Evolutionary conservation across 2,329 filamentous ascomycete genomes (phyloP), one percentile per base, ranked within the genome.

Genomic region (Cladosporium cucumerinum): DNA sequence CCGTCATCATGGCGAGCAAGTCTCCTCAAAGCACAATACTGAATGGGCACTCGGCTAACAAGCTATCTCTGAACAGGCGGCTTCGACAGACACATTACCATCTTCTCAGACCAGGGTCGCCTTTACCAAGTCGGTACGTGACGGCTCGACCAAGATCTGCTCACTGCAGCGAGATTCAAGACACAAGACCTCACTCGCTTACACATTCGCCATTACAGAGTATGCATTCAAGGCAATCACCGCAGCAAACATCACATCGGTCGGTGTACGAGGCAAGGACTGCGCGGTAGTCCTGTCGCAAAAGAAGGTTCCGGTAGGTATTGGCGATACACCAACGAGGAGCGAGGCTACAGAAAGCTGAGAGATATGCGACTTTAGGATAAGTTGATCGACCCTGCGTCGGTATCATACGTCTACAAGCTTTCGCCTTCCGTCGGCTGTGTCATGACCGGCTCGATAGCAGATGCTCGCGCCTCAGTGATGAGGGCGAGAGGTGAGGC

Each of bases 221-320:
- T 99, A 99, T 94, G 95, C 95, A 74, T 99, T 99, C 89, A 99
- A 99, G 85, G 95, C 95, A 66, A 99, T 99, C 82, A 99, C 95
- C 72, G 94, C 95, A 67, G 95, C 95, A 72, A 98, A 98, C 81
- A 98, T 99, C 83, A 99, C 96, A 85, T 95, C 95, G 67, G 87
- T 99, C 79, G 95, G 95, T 73, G 88, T 99, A 72, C 87, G 93
- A 77, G 95, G 95, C 80, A 99, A 99, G 86, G 87, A 95, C 82
- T 98, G 94, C 76, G 95, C 95, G 36, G 95, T 99, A 52, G 92
- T 99, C 61, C 84, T 99, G 78, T 98, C 95, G 68, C 95, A 99
- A 83, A 99, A 99, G 89, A 99, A 99, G 84, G 95, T 99, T 72
- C 94, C 95, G 66, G 94, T 97, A 90, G 71, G 93, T 54, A 39